Percentiles rank a stretch among this genome's conserved stretches.
These are phyloP conservation scores for Hyphopichia homilentoma DNA, from an alignment of 805 yeast genomes.

Conservation along the genomic window DNA sequence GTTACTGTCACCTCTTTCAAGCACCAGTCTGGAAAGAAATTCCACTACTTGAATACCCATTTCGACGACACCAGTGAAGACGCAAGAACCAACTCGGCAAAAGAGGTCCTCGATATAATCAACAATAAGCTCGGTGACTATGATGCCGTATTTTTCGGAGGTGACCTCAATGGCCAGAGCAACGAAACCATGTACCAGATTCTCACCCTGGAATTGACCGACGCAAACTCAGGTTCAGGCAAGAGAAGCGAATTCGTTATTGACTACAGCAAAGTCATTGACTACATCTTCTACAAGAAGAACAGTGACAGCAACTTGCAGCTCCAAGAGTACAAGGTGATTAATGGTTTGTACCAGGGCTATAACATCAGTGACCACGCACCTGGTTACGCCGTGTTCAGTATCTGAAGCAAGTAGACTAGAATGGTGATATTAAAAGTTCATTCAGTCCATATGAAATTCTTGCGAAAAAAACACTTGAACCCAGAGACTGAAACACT, in stretches of 20 bases:
- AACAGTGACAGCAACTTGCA: background rate
- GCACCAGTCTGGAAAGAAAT: conserved; percentile 5
- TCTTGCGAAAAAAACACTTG: no score
- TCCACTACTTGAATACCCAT: conserved; percentile 12
- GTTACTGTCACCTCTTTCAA: conserved; percentile 8
- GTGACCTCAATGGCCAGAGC: conserved; percentile 51
- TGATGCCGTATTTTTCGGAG: conserved; percentile 40
- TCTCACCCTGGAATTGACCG: conserved; percentile 5
- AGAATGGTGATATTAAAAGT: no score
- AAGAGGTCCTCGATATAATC: conserved; percentile 4
- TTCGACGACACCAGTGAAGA: conserved; percentile 6
- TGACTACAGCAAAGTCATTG: conserved; percentile 3
- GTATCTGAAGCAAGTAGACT: background rate
- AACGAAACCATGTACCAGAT: conserved; percentile 26
- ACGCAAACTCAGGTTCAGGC: background rate
- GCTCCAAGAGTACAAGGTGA: background rate
- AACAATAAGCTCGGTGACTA: conserved; percentile 10
- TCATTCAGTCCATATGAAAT: no score
- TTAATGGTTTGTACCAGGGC: conserved; percentile 21
- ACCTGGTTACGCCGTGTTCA: conserved; percentile 25
- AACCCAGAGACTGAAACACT: no score
- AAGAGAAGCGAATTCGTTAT: conserved; percentile 1
- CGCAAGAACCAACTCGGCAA: conserved; percentile 10
- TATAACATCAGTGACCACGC: conserved; percentile 45
- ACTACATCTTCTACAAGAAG: conserved; percentile 5